Percentiles rank a stretch among this genome's conserved stretches.
Conservation (phyloP, 208 protist genomes). For the Wallacemonas sp. region DNA sequence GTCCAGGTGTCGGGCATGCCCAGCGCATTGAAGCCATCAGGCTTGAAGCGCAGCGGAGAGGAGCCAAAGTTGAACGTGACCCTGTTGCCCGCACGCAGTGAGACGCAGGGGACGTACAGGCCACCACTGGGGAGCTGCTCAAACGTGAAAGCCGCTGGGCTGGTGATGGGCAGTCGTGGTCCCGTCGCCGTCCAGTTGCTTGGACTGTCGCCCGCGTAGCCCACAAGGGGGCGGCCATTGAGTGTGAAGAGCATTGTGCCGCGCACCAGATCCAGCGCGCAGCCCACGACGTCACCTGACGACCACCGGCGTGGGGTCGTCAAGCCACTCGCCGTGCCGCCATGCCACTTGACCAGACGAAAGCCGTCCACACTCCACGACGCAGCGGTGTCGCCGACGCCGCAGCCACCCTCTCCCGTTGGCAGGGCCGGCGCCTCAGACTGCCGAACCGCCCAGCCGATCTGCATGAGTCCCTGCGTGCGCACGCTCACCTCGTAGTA, state of each 20-base stretch:
- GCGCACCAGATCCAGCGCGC: conserved; percentile 74
- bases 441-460: conserved; percentile 75
- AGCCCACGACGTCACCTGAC: conserved; percentile 88
- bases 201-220: conserved; percentile 15
- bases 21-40: conserved; percentile 85
- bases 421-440: conserved; percentile 11
- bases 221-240: conserved; percentile 75
- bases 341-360: conserved; percentile 87
- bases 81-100: conserved; percentile 79
- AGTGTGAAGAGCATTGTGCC: conserved; percentile 81
- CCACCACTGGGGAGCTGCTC: conserved; percentile 30
- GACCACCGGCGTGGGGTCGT: conserved; percentile 70
- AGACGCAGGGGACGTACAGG: conserved; percentile 78
- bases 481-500: conserved; percentile 91
- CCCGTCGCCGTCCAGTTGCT: conserved; percentile 18
- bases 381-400: conserved; percentile 82
- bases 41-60: conserved; percentile 82
- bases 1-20: conserved; percentile 91
- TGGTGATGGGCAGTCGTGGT: neutral
- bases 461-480: conserved; percentile 91
- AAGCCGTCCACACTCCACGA: conserved; percentile 91
- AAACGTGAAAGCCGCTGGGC: conserved; percentile 34
- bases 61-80: conserved; percentile 92
- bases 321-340: conserved; percentile 56
- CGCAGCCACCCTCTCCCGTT: conserved; percentile 19